Evolutionary conservation across 75 land plant genomes (phyloP).

Genomic region (Sequoiadendron giganteum): DNA sequence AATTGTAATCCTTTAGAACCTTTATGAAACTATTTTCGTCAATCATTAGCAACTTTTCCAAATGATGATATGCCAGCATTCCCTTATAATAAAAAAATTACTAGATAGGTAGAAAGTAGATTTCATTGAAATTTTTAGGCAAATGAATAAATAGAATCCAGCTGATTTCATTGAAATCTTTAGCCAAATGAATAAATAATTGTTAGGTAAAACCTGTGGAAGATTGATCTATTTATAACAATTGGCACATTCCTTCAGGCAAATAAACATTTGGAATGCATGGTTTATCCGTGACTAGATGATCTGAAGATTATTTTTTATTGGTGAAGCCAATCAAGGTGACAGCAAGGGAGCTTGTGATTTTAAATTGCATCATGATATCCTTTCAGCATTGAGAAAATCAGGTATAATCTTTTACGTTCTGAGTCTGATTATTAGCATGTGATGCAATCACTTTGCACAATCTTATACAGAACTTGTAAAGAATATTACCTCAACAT

Average conservation of each 20-base stretch:
- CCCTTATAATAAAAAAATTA: neutral
- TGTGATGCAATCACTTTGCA: neutral
- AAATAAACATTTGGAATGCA: neutral
- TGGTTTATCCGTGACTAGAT: no score
- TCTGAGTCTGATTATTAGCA: neutral
- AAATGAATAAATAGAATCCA: neutral
- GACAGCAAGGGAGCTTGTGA: neutral
- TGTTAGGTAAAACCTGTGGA: neutral
- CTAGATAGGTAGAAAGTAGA: neutral
- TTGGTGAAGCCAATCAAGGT: neutral
- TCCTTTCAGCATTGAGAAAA: neutral
- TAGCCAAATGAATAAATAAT: neutral
- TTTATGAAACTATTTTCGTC: neutral
- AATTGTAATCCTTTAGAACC: no score
- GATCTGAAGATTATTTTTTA: no score
- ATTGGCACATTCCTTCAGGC: neutral
- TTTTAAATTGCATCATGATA: neutral
- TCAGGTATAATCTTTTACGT: neutral
- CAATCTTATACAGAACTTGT: neutral
- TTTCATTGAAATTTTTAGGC: neutral
- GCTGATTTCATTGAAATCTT: neutral
- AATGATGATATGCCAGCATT: neutral
- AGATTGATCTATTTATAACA: no score
- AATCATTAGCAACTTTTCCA: neutral
- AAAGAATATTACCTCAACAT: constrained; percentile 59